Conservation (phyloP, 1,284 basidiomycete genomes). For the Coniferiporia sulphurascens region DNA sequence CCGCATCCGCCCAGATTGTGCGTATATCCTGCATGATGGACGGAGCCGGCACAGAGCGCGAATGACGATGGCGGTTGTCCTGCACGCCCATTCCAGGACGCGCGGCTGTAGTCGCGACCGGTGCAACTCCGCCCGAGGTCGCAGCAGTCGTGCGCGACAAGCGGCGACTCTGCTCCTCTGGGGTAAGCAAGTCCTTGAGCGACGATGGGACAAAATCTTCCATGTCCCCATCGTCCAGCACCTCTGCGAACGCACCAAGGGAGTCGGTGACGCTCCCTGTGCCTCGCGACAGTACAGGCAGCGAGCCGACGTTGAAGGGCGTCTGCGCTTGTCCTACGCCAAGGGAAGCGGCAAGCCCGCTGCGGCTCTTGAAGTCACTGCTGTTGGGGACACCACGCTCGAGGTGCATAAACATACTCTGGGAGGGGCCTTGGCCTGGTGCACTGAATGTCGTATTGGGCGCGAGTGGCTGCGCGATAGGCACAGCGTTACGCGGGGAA, state of each 20-base stretch:
- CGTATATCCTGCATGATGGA: slow-evolving; percentile 62
- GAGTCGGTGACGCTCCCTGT: slow-evolving; percentile 20
- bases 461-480: slow-evolving; percentile 26
- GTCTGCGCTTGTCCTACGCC: slow-evolving; percentile 32
- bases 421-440: slow-evolving; percentile 42
- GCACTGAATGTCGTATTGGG: slow-evolving; percentile 63
- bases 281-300: slow-evolving; percentile 19
- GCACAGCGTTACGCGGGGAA: slow-evolving; percentile 33
- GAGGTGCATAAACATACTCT: slow-evolving; percentile 49
- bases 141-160: slow-evolving; percentile 63
- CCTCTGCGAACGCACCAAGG: slow-evolving; percentile 28
- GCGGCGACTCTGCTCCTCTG: slow-evolving; percentile 73
- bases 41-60: slow-evolving; percentile 71
- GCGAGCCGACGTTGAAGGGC: slow-evolving; percentile 27
- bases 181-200: slow-evolving; percentile 82
- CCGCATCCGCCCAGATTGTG: slow-evolving; percentile 60
- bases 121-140: slow-evolving; percentile 31
- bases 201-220: slow-evolving; percentile 87
- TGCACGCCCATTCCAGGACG: slow-evolving; percentile 24
- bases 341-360: slow-evolving; percentile 43
- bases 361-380: slow-evolving; percentile 33
- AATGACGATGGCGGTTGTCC: slow-evolving; percentile 59
- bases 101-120: slow-evolving; percentile 22
- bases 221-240: slow-evolving; percentile 68
- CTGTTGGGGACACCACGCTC: slow-evolving; percentile 29